Evolutionary conservation across 208 protist genomes (phyloP).

Genomic region (Wallacemonas sp.): DNA sequence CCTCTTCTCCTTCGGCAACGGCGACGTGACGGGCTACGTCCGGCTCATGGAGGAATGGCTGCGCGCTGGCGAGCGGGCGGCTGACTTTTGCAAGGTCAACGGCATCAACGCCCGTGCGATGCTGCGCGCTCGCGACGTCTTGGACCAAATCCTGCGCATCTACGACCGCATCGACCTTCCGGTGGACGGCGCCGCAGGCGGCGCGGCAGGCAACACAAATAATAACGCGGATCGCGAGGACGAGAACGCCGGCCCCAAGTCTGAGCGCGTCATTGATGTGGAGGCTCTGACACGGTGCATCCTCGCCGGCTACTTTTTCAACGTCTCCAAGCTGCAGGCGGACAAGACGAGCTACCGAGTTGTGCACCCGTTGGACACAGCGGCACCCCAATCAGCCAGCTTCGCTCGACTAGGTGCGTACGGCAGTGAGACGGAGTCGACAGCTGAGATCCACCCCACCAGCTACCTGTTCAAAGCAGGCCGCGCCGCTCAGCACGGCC

Average conservation of each 20-base stretch:
- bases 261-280: slow-evolving; percentile 42
- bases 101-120: slow-evolving; percentile 69
- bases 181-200: slow-evolving; percentile 14
- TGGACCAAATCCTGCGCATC: slow-evolving; percentile 86
- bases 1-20: slow-evolving; percentile 80
- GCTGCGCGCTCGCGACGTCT: slow-evolving; percentile 77
- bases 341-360: slow-evolving; percentile 74
- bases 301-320: slow-evolving; percentile 90
- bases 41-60: slow-evolving; percentile 88
- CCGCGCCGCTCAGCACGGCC: slow-evolving; percentile 8
- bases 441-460: slow-evolving; percentile 76
- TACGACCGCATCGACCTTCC: slow-evolving; percentile 82
- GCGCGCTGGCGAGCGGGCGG: slow-evolving; percentile 45
- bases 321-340: slow-evolving; percentile 78
- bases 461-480: slow-evolving; percentile 64
- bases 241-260: background rate
- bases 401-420: slow-evolving; percentile 3
- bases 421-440: slow-evolving; percentile 11
- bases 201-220: slow-evolving; percentile 18
- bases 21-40: slow-evolving; percentile 85
- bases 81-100: slow-evolving; percentile 85
- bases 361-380: slow-evolving; percentile 77
- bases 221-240: slow-evolving; percentile 8
- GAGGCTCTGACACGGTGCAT: slow-evolving; percentile 73
- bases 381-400: slow-evolving; percentile 17